Percentiles rank a stretch among this genome's conserved stretches.
Conservation (phyloP, 192 early-diverging fungal species). For the Entomortierella chlamydospora region DNA sequence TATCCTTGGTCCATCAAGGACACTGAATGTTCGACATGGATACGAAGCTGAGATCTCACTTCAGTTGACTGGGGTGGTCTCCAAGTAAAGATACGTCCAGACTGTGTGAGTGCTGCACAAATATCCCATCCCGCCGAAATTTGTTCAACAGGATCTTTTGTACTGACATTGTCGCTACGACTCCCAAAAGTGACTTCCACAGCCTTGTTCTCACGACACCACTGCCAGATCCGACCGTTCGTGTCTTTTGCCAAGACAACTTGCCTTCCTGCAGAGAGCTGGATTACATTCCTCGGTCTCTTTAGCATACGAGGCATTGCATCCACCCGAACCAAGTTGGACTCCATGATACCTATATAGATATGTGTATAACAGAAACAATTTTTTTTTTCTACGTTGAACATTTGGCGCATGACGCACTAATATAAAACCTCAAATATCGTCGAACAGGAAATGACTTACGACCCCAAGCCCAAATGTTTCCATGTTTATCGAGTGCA, state of each 20-base stretch:
- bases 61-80: conserved; percentile 26
- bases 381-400: no score
- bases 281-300: conserved; percentile 21
- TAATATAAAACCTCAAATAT: no score
- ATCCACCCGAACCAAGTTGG: conserved; percentile 24
- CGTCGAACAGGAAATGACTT: conserved; percentile 10
- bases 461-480: conserved; percentile 53
- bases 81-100: conserved; percentile 38
- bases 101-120: conserved; percentile 37
- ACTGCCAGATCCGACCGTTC: conserved; percentile 44
- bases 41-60: conserved; percentile 25
- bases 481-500: conserved; percentile 37
- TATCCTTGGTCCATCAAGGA: conserved; percentile 20
- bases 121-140: conserved; percentile 45
- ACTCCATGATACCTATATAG: conserved; percentile 38
- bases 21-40: conserved; percentile 22
- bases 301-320: conserved; percentile 44
- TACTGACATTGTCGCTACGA: background rate
- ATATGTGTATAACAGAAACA: background rate
- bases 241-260: conserved; percentile 33
- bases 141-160: conserved; percentile 25
- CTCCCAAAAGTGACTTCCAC: conserved; percentile 19
- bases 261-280: conserved; percentile 32
- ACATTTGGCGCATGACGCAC: no score
- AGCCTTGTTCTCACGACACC: conserved; percentile 44